Conservation (phyloP, 2,329 filamentous ascomycete genomes). For the Knufia fluminis region DNA sequence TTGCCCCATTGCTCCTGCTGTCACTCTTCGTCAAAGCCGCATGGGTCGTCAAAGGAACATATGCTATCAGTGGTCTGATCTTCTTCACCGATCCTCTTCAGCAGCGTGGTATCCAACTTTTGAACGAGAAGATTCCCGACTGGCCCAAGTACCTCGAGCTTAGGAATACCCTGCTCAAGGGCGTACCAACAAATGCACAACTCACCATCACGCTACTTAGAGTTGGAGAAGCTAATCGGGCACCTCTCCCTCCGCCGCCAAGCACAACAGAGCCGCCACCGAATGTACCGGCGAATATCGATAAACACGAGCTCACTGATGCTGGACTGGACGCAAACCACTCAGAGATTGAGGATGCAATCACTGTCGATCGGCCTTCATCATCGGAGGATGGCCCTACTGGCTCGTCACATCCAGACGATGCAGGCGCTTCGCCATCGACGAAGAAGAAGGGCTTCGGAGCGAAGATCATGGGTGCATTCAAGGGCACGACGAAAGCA, state of each 20-base stretch:
- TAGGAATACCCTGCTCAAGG: slow-evolving; percentile 64
- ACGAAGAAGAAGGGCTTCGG: slow-evolving; percentile 39
- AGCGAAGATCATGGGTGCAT: slow-evolving; percentile 51
- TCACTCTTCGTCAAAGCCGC: slow-evolving; percentile 51
- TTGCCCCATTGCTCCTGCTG: slow-evolving; percentile 44
- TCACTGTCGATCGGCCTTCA: slow-evolving; percentile 43
- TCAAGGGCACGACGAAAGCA: slow-evolving; percentile 62
- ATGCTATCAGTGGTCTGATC: slow-evolving; percentile 59
- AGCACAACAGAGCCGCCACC: slow-evolving; percentile 36
- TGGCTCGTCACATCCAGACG: slow-evolving; percentile 29
- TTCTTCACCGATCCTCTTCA: slow-evolving; percentile 77
- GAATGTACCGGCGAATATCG: slow-evolving; percentile 42
- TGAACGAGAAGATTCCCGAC: slow-evolving; percentile 47
- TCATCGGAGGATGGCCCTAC: slow-evolving; percentile 22
- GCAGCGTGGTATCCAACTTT: slow-evolving; percentile 45
- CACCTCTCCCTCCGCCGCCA: slow-evolving; percentile 60
- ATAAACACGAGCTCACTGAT: slow-evolving; percentile 44
- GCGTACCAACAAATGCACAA: slow-evolving; percentile 78
- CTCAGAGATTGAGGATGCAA: slow-evolving; percentile 58
- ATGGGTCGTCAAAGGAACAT: slow-evolving; percentile 54
- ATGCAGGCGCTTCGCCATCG: slow-evolving; percentile 13
- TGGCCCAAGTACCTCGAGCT: slow-evolving; percentile 70
- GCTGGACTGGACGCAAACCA: slow-evolving; percentile 52
- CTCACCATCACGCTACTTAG: slow-evolving; percentile 71
- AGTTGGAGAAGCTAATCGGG: slow-evolving; percentile 71